Evolutionary conservation across 441 rosid species (phyloP).

Genomic region (Euphorbia schlechtendalii): DNA sequence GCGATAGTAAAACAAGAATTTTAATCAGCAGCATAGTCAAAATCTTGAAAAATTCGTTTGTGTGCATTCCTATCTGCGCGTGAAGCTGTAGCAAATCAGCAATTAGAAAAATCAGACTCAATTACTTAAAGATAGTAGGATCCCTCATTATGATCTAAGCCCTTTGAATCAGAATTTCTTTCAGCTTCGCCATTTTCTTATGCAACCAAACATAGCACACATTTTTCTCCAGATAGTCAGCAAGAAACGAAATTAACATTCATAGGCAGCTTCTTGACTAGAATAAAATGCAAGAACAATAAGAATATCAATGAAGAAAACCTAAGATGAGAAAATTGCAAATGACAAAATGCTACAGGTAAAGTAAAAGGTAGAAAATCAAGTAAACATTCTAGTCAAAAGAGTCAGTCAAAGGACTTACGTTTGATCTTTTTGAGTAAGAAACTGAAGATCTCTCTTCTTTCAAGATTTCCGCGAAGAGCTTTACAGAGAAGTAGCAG

Average conservation of each 20-base stretch:
- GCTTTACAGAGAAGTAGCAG: background rate
- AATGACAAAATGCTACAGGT: background rate
- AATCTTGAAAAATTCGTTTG: background rate
- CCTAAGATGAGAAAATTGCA: constrained; percentile 3
- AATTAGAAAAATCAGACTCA: background rate
- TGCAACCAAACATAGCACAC: constrained; percentile 18
- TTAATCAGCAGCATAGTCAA: background rate
- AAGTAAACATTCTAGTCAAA: constrained; percentile 2
- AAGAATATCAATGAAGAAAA: background rate
- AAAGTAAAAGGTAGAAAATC: background rate
- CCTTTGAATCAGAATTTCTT: background rate
- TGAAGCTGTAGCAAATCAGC: background rate
- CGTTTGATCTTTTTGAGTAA: constrained; percentile 3
- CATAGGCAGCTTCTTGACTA: background rate
- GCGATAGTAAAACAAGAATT: background rate
- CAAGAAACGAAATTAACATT: background rate
- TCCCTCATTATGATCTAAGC: background rate
- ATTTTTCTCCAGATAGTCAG: background rate
- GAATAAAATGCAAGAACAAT: background rate
- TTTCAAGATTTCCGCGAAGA: background rate
- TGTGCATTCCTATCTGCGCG: background rate
- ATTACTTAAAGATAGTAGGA: background rate
- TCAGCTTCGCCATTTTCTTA: constrained; percentile 13
- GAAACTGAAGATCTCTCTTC: constrained; percentile 10
- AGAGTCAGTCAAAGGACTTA: constrained; percentile 3